Conservation (phyloP, 129 eudicot species). For the Tanacetum coccineum region DNA sequence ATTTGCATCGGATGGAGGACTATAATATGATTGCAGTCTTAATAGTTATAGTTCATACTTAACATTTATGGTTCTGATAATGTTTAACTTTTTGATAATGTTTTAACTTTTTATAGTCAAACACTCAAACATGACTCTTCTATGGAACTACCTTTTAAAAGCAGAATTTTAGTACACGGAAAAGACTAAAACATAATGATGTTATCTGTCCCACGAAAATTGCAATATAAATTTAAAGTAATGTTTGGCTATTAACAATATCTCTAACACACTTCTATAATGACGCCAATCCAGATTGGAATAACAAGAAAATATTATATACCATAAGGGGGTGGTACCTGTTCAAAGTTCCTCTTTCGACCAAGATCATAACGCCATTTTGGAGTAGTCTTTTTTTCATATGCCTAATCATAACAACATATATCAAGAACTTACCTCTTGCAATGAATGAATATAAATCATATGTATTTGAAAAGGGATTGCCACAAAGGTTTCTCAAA, state of each 20-base stretch:
- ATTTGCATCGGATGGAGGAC: not conserved
- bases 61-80: not conserved
- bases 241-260: slow-evolving; percentile 10
- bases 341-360: slow-evolving; percentile 89
- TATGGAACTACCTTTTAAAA: not conserved
- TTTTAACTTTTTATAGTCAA: not conserved
- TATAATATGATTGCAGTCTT: not conserved
- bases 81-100: not conserved
- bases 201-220: not conserved
- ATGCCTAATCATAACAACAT: slow-evolving; percentile 59
- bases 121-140: not conserved
- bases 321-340: slow-evolving; percentile 46
- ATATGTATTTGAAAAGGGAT: too few relatives aligned
- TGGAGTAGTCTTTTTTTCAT: slow-evolving; percentile 86
- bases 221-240: slow-evolving; percentile 1
- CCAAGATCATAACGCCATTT: slow-evolving; percentile 99
- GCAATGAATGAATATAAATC: too few relatives aligned
- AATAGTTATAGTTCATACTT: not conserved
- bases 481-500: too few relatives aligned
- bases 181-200: not conserved
- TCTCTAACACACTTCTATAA: not conserved
- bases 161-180: not conserved
- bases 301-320: slow-evolving; percentile 4
- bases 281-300: not conserved
- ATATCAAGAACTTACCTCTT: slow-evolving; percentile 13